Conservation (phyloP, 805 yeast genomes). For the Blastobotrys parvus region DNA sequence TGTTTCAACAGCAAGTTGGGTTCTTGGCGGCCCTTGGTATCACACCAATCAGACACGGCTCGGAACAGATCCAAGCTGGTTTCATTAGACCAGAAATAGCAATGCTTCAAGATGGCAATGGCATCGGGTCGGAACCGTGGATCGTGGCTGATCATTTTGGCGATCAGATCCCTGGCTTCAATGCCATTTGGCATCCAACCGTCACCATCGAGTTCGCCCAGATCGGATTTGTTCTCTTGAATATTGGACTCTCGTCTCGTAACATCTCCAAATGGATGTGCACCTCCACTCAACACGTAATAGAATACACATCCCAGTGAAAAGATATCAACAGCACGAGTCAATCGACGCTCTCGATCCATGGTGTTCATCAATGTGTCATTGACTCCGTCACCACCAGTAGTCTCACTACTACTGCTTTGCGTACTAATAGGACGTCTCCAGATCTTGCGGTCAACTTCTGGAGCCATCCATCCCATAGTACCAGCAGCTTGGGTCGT, state of each 20-base stretch:
- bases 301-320: conserved; percentile 92
- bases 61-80: conserved; percentile 76
- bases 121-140: conserved; percentile 72
- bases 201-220: conserved; percentile 41
- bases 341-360: conserved; percentile 13
- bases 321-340: conserved; percentile 82
- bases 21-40: conserved; percentile 73
- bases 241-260: conserved; percentile 85
- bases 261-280: conserved; percentile 93
- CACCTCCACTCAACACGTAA: conserved; percentile 73
- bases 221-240: conserved; percentile 37
- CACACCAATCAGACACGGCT: conserved; percentile 86
- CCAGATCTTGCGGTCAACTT: conserved; percentile 26
- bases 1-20: conserved; percentile 48
- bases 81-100: conserved; percentile 73
- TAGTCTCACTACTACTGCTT: neutral
- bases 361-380: conserved; percentile 1
- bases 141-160: conserved; percentile 59
- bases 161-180: conserved; percentile 68
- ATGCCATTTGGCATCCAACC: conserved; percentile 31
- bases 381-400: conserved; percentile 1
- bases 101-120: conserved; percentile 61
- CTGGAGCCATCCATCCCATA: conserved; percentile 98
- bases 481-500: conserved; percentile 94
- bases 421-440: neutral